These are phyloP conservation scores for Eimeria sp. DNA, from an alignment of 169 alveolate genomes.

Conservation along the genomic window DNA sequence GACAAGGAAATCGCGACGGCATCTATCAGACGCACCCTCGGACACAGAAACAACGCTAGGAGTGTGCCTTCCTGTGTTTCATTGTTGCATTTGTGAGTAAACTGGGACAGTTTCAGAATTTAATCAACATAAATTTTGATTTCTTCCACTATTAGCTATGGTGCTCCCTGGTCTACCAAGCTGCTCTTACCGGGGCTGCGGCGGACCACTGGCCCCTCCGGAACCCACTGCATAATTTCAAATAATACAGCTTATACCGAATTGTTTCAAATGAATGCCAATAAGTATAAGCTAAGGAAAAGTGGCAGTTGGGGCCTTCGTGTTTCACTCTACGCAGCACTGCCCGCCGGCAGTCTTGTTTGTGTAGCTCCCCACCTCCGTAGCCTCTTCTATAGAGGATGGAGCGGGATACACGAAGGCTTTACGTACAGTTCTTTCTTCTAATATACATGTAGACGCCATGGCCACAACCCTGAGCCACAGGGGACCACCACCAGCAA, in stretches of 20 bases:
- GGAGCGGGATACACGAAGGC: not conserved
- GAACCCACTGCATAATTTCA: not conserved
- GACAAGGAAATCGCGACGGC: not conserved
- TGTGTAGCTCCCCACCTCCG: not conserved
- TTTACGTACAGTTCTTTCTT: not conserved
- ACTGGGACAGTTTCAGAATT: not conserved
- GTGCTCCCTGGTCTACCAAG: conserved; percentile 13
- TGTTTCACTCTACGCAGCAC: not conserved
- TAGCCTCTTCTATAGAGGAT: not conserved
- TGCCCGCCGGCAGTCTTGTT: not conserved
- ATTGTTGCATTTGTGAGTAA: not conserved
- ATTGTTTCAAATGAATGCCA: not conserved
- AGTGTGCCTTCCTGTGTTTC: not conserved
- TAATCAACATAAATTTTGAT: not conserved
- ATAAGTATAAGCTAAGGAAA: not conserved
- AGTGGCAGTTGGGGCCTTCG: not conserved
- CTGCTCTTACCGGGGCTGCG: not conserved
- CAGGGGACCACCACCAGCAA: not conserved
- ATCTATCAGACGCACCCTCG: not conserved
- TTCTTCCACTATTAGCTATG: not conserved
- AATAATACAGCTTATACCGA: not conserved
- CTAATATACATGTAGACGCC: not conserved
- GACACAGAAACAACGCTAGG: not conserved
- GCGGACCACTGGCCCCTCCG: conserved; percentile 5
- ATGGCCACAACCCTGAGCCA: not conserved